Evolutionary conservation across 2,329 filamentous ascomycete genomes (phyloP).

Genomic region (Biscogniauxia sp.): DNA sequence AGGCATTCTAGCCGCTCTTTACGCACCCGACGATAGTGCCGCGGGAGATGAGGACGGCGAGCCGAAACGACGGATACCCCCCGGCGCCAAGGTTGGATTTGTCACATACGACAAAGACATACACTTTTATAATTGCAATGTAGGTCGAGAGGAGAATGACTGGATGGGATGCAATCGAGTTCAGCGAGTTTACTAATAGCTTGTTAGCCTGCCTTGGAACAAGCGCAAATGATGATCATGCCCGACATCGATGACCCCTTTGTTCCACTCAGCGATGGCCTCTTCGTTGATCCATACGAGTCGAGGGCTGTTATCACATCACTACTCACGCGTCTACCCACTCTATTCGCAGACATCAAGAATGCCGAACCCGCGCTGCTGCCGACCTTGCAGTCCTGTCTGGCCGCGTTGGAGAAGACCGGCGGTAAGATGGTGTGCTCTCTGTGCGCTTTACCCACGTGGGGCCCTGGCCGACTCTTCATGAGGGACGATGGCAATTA

Average conservation of each 20-base stretch:
- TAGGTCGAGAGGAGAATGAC: constrained; percentile 42
- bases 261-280: constrained; percentile 81
- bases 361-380: constrained; percentile 88
- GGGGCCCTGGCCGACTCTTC: constrained; percentile 82
- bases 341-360: constrained; percentile 83
- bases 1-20: constrained; percentile 81
- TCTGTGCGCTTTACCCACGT: constrained; percentile 82
- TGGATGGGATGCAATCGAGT: not conserved
- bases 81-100: constrained; percentile 86
- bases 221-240: constrained; percentile 98
- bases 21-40: constrained; percentile 61
- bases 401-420: constrained; percentile 79
- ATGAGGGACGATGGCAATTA: constrained; percentile 86
- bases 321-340: constrained; percentile 79
- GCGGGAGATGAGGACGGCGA: constrained; percentile 54
- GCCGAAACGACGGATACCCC: constrained; percentile 60
- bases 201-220: constrained; percentile 66
- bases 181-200: constrained; percentile 6
- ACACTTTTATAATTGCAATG: constrained; percentile 94
- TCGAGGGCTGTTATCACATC: constrained; percentile 79
- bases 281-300: constrained; percentile 93
- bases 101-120: constrained; percentile 96
- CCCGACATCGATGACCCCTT: constrained; percentile 96
- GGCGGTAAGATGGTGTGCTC: constrained; percentile 93
- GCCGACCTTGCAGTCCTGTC: constrained; percentile 76